Evolutionary conservation across 2,329 filamentous ascomycete species (phyloP).

Genomic region (Malbranchea zuffiana): DNA sequence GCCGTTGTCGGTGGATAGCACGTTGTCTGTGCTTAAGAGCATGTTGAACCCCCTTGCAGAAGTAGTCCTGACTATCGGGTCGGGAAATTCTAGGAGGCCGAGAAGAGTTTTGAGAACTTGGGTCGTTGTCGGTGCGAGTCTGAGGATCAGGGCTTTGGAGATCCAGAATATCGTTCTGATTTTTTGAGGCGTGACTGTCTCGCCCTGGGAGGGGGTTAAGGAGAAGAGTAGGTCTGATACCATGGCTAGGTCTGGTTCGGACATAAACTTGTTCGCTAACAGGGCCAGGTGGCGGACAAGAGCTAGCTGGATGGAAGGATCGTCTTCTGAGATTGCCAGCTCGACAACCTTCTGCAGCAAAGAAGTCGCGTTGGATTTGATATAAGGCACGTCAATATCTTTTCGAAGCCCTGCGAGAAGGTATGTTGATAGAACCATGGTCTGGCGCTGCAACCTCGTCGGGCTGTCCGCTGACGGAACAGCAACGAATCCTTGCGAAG

Average conservation of each 20-base stretch:
- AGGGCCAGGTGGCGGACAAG: conserved; percentile 34
- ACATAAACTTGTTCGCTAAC: conserved; percentile 33
- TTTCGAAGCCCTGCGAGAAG: conserved; percentile 44
- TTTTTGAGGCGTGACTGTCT: conserved; percentile 26
- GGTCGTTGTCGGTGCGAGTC: conserved; percentile 39
- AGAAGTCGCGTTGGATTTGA: conserved; percentile 22
- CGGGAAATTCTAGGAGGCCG: conserved; percentile 33
- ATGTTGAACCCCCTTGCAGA: conserved; percentile 49
- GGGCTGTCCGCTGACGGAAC: conserved; percentile 26
- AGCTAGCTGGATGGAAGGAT: conserved; percentile 30
- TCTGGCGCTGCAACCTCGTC: conserved; percentile 30
- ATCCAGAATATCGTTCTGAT: conserved; percentile 51
- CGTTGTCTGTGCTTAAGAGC: conserved; percentile 49
- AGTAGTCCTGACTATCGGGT: conserved; percentile 38
- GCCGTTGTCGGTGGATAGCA: conserved; percentile 50
- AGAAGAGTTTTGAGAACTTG: conserved; percentile 43
- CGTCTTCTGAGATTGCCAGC: conserved; percentile 23
- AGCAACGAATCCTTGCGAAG: conserved; percentile 25
- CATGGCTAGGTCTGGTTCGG: conserved; percentile 23
- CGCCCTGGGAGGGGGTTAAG: conserved; percentile 20
- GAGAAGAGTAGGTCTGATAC: conserved; percentile 25
- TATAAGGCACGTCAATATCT: conserved; percentile 26
- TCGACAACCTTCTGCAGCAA: conserved; percentile 29
- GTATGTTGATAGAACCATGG: conserved; percentile 48
- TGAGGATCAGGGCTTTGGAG: conserved; percentile 49